phyloP scores from a whole-genome alignment of 73 alveolate species.

The Durusdinium trenchii region DNA sequence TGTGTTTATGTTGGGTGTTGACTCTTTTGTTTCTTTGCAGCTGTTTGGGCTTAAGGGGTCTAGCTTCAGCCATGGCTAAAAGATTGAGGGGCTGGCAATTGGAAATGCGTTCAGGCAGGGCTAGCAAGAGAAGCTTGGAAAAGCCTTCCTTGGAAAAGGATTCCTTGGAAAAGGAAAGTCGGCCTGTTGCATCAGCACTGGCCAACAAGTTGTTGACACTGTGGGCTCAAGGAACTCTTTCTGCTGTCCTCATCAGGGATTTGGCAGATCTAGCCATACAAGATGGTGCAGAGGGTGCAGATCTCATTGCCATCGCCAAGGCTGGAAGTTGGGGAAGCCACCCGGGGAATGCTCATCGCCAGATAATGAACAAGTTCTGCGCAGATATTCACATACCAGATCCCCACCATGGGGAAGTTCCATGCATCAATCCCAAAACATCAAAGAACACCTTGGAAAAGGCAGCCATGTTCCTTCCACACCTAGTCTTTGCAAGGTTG shows the following conservation, averaged over 20 bases:
- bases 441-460: not conserved
- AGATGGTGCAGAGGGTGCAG: slow-evolving; percentile 1
- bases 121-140: not conserved
- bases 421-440: not conserved
- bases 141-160: not conserved
- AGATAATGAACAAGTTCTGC: not conserved
- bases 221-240: slow-evolving; percentile 3
- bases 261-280: not conserved
- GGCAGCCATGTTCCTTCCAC: slow-evolving; percentile 42
- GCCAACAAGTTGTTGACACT: not conserved
- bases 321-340: not conserved
- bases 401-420: not conserved
- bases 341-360: not conserved
- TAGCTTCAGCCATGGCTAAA: slow-evolving; percentile 6
- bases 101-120: slow-evolving; percentile 6
- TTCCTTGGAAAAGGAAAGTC: not conserved
- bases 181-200: not conserved
- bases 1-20: no score
- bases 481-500: not conserved
- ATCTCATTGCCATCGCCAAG: not conserved
- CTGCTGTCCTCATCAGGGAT: not conserved
- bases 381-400: not conserved
- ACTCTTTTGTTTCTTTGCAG: no score
- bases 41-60: no score
- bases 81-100: slow-evolving; percentile 28